A percentile compares a stretch with the other conserved stretches of the same genome.
phyloP scores from a whole-genome alignment of 2,329 filamentous ascomycete genomes.

The Fusarium palustre region DNA sequence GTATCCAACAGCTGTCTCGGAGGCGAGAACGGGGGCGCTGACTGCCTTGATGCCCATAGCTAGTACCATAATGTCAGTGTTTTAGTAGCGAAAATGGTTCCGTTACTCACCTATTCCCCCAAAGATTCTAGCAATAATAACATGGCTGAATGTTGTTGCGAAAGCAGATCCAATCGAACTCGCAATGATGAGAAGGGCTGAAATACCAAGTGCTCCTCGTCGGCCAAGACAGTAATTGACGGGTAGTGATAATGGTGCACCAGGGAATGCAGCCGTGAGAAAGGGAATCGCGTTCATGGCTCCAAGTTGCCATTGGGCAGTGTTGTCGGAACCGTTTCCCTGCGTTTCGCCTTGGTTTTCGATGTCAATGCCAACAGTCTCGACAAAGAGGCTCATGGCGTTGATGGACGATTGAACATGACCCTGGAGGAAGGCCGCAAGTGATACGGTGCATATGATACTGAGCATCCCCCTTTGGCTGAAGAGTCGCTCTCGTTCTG shows the following conservation, averaged over 20 bases:
- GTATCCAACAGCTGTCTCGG: conserved; percentile 60
- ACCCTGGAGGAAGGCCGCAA: conserved; percentile 58
- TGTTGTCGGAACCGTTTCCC: not conserved
- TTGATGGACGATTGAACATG: conserved; percentile 58
- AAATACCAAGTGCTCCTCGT: conserved; percentile 54
- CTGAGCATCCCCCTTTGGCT: conserved; percentile 33
- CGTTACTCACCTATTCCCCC: conserved; percentile 27
- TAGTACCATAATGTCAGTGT: not conserved
- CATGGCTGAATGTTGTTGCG: conserved; percentile 44
- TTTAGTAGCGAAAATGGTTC: not conserved
- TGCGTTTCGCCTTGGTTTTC: not conserved
- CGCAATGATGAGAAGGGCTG: conserved; percentile 53
- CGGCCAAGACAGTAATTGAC: conserved; percentile 55
- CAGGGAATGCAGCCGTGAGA: conserved; percentile 52
- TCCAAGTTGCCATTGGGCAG: conserved; percentile 42
- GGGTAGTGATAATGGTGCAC: conserved; percentile 53
- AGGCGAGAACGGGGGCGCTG: conserved; percentile 60
- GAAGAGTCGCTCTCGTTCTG: conserved; percentile 50
- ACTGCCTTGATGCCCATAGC: conserved; percentile 64
- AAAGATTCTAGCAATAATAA: conserved; percentile 48
- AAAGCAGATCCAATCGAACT: conserved; percentile 54
- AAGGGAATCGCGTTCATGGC: conserved; percentile 54
- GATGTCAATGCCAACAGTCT: conserved; percentile 28
- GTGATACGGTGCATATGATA: conserved; percentile 51
- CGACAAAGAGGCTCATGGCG: conserved; percentile 50